Conservation (phyloP, 768 basidiomycete genomes). For the Bullera alba region DNA sequence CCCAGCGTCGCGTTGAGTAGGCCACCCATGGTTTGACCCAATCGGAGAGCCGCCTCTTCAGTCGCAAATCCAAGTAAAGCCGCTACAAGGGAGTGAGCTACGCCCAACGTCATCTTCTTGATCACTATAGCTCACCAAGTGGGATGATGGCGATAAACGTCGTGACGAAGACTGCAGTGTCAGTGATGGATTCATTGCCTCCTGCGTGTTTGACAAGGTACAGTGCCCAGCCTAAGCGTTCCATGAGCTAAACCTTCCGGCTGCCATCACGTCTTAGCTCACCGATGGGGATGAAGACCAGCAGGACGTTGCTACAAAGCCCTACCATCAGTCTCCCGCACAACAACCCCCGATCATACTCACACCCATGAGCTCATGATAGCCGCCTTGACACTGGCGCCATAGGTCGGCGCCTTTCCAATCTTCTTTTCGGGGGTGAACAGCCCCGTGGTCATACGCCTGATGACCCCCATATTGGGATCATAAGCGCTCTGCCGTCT, state of each 20-base stretch:
- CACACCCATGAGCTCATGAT: conserved; percentile 36
- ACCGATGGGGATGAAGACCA: conserved; percentile 52
- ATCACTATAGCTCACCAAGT: conserved; percentile 46
- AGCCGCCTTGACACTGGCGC: conserved; percentile 28
- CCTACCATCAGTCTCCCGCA: not conserved
- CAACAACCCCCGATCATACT: conserved; percentile 1
- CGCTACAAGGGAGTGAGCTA: conserved; percentile 26
- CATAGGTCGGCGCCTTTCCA: conserved; percentile 31
- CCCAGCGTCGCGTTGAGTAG: conserved; percentile 55
- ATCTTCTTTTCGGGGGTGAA: conserved; percentile 40
- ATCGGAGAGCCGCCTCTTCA: conserved; percentile 52
- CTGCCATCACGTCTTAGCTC: conserved; percentile 25
- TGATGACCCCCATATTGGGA: conserved; percentile 25
- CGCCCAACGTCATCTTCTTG: not conserved
- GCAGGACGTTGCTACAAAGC: conserved; percentile 49
- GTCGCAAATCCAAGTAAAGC: conserved; percentile 54
- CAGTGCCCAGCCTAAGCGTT: conserved; percentile 47
- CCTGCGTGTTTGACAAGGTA: conserved; percentile 49
- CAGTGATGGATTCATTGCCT: conserved; percentile 37
- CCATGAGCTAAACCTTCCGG: not conserved
- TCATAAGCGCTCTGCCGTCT: conserved; percentile 6
- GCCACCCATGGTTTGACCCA: conserved; percentile 52
- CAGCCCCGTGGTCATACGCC: conserved; percentile 40
- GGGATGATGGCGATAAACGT: conserved; percentile 54
- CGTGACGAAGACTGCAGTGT: conserved; percentile 52